A percentile compares a stretch with the other conserved stretches of the same genome.
These are phyloP conservation scores for Nannizzia gypsea DNA, from an alignment of 2,329 filamentous ascomycete genomes.

Conservation along the genomic window DNA sequence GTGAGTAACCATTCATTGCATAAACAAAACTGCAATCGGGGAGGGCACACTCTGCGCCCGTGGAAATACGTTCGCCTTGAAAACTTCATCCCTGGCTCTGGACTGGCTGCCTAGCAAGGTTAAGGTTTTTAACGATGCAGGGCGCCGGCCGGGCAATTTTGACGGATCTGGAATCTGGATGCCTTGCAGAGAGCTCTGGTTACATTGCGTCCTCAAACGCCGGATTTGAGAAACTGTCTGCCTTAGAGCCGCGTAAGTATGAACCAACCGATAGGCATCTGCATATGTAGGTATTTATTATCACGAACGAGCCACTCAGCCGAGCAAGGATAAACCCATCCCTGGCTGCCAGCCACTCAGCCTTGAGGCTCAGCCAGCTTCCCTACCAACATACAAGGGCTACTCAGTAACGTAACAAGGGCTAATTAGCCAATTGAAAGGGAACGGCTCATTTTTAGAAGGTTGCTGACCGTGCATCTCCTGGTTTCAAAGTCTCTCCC, in stretches of 20 bases:
- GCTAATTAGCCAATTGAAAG: background rate
- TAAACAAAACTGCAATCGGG: no score
- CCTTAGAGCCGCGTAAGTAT: background rate
- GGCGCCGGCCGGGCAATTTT: background rate
- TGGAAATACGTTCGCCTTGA: no score
- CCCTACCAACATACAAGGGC: background rate
- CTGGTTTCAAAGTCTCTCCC: background rate
- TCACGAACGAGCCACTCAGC: background rate
- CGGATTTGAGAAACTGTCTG: background rate
- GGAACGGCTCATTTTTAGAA: background rate
- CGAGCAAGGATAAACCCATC: background rate
- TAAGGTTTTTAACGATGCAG: background rate
- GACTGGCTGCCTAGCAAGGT: no score
- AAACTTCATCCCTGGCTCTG: no score
- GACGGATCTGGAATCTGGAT: background rate
- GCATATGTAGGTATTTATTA: no score
- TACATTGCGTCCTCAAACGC: background rate
- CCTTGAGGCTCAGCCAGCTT: background rate
- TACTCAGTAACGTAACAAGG: background rate
- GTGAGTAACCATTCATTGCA: no score
- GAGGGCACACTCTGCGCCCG: no score
- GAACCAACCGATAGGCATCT: no score
- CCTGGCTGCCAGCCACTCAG: background rate
- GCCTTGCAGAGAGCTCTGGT: background rate
- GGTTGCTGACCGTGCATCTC: background rate